Evolutionary conservation across 371 early-diverging fungal species (phyloP).

Genomic region (Apophysomyces trapeziformis): DNA sequence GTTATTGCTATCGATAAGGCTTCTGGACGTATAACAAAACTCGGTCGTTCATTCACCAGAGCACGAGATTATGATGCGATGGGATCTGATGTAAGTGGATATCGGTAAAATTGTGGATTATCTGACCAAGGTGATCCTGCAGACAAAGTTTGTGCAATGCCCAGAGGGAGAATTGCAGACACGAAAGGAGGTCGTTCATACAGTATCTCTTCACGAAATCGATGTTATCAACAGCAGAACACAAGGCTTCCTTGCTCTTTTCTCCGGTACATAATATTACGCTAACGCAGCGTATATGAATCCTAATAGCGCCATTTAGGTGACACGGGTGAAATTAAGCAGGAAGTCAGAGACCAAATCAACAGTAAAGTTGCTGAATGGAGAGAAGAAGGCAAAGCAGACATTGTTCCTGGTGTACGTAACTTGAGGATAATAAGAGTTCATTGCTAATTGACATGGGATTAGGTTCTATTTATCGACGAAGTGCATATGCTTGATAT

Average conservation of each 20-base stretch:
- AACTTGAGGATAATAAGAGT: background rate
- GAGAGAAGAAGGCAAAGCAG: constrained; percentile 99
- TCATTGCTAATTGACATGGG: background rate
- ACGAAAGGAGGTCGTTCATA: constrained; percentile 94
- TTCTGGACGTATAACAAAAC: constrained; percentile 95
- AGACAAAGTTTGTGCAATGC: constrained; percentile 96
- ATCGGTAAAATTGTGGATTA: background rate
- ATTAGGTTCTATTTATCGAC: constrained; percentile 94
- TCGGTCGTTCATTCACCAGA: constrained; percentile 94
- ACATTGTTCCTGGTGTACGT: constrained; percentile 95
- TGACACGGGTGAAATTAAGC: constrained; percentile 97
- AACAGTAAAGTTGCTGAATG: constrained; percentile 97
- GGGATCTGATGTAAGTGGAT: constrained; percentile 81
- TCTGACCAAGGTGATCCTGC: background rate
- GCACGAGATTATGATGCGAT: constrained; percentile 97
- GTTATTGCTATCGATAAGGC: constrained; percentile 99
- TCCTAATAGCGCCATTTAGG: constrained; percentile 38
- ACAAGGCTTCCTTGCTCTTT: constrained; percentile 96
- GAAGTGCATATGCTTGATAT: constrained; percentile 99
- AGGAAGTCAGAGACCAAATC: constrained; percentile 98
- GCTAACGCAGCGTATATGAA: background rate
- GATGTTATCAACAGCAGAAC: constrained; percentile 99
- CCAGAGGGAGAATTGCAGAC: constrained; percentile 99
- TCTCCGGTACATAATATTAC: constrained; percentile 69
- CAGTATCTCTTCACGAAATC: constrained; percentile 98